Base-by-base conservation (phyloP, 768 basidiomycete genomes). In the Lactarius vividus region DNA sequence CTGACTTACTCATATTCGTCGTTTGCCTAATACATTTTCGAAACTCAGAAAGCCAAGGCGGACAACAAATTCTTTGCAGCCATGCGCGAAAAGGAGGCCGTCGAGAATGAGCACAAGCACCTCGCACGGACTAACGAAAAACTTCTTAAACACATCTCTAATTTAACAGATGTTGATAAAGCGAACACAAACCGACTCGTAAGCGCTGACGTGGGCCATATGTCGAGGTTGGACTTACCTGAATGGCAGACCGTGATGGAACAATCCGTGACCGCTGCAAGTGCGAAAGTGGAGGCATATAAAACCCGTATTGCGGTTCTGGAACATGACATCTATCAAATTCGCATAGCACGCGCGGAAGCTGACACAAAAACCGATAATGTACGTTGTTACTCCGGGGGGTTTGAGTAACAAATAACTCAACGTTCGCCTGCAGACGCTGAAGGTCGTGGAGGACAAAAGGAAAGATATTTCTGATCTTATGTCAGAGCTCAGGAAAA, bases 21-120 rank as follows among this genome's bases (percentile, higher is more conserved):
- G 40, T 16, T 39, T 15, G 37, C 15, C 28, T 63, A 20, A 20
- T 40, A 8, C 67, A 52, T 65, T 40, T 52, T 49, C 64, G 52
- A 60, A 16, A 40, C 60, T 40, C 76, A 98, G 94, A 93, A 92
- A 88, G 92, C 94, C 10, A 98, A 96, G 78, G 87, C 91, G 18
- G 96, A 98, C 66, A 96, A 95, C 79, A 98, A 96, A 75, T 98
- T 86, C 74, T 98, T 88, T 73, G 84, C 91, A 20, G 88, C 88
- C 2, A 92, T 96, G 88, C 87, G 94, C 35, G 88, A 89, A 64
- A 94, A 91, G 76, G 94, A 97, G 65, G 87, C 91, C 20, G 77
- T 88, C 3, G 92, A 94, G 37, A 79, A 79, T 1, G 92, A 94
- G 73, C 83, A 87, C 55, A 92, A 92, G 75, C 84, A 79, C 37